phyloP scores from a whole-genome alignment of 1,139 yeast species.

The Yamadazyma buinensis region DNA sequence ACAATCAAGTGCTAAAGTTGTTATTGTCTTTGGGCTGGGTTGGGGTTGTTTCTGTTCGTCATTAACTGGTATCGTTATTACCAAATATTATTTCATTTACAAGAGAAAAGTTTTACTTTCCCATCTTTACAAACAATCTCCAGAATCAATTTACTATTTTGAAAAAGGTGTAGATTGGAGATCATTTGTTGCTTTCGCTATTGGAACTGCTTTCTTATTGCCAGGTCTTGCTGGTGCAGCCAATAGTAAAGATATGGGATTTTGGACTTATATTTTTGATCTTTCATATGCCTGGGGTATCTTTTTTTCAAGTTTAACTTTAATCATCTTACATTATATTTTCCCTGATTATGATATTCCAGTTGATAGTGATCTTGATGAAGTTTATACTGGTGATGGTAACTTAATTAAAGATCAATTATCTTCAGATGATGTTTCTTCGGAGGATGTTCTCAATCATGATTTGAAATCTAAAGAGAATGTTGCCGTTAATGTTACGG shows the following conservation, averaged over 20 bases:
- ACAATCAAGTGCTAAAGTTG: constrained; percentile 14
- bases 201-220: constrained; percentile 7
- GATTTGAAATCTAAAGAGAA: neutral
- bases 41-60: constrained; percentile 13
- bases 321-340: constrained; percentile 8
- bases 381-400: constrained; percentile 4
- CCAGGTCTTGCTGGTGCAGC: constrained; percentile 6
- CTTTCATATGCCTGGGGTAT: constrained; percentile 13
- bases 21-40: constrained; percentile 9
- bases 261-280: constrained; percentile 14
- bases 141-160: constrained; percentile 16
- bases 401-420: constrained; percentile 1
- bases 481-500: too few species aligned
- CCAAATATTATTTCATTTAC: constrained; percentile 14
- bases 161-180: constrained; percentile 33
- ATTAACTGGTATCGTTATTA: constrained; percentile 13
- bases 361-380: constrained; percentile 2
- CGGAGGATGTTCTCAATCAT: neutral
- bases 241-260: constrained; percentile 4
- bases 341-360: constrained; percentile 10
- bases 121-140: constrained; percentile 11
- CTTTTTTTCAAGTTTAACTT: constrained; percentile 7
- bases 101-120: constrained; percentile 10
- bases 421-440: neutral
- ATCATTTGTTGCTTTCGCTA: constrained; percentile 22